These are phyloP conservation scores for Corchorus olitorius DNA, from an alignment of 345 rosid species.

Conservation along the genomic window DNA sequence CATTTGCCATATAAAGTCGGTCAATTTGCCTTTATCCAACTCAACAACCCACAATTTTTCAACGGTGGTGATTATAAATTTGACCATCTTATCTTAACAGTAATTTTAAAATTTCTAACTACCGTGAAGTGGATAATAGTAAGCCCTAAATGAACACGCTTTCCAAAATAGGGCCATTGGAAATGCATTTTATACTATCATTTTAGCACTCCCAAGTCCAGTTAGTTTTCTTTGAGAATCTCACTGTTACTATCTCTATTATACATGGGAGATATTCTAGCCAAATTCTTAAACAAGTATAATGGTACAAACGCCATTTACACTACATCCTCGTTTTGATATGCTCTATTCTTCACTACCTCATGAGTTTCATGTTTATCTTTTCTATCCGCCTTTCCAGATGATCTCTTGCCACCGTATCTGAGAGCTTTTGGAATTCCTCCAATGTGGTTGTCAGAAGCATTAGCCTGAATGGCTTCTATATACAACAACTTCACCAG, in stretches of 20 bases:
- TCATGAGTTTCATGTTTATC: constrained; percentile 25
- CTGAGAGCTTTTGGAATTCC: constrained; percentile 31
- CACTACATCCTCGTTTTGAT: not conserved
- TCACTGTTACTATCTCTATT: not conserved
- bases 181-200: not conserved
- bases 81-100: not conserved
- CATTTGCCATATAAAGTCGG: constrained; percentile 20
- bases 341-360: not conserved
- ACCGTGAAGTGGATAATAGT: not conserved
- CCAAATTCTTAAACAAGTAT: not conserved
- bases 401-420: constrained; percentile 5
- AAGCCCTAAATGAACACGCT: not conserved
- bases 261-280: not conserved
- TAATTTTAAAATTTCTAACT: not conserved
- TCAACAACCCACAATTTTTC: not conserved
- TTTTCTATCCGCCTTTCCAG: constrained; percentile 5
- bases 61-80: not conserved
- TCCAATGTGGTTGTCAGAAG: constrained; percentile 45
- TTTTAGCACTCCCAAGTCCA: not conserved
- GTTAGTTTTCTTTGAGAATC: too few relatives aligned
- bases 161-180: not conserved
- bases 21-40: not conserved
- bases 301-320: not conserved
- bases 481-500: constrained; percentile 56
- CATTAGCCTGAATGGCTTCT: constrained; percentile 57